phyloP scores from a whole-genome alignment of 345 rosid species.

The Acer campestre region DNA sequence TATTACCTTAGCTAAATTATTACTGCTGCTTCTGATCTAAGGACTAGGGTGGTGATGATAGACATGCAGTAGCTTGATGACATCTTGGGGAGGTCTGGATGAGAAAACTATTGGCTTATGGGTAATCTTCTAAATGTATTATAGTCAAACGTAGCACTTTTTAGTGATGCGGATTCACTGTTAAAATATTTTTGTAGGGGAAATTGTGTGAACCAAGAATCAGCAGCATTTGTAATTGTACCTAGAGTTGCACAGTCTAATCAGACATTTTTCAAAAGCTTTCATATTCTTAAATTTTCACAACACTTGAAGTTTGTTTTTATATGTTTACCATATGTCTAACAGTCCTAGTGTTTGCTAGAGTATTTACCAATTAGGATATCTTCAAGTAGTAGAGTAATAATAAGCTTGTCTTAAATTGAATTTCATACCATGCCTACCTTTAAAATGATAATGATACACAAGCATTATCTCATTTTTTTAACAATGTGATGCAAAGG shows the following conservation, averaged over 20 bases:
- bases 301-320: neutral
- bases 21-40: neutral
- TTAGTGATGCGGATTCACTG: too few species aligned
- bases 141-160: neutral
- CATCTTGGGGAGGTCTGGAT: neutral
- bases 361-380: neutral
- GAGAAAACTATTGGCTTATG: neutral
- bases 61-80: too few species aligned
- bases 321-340: neutral
- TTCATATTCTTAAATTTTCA: neutral
- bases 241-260: neutral
- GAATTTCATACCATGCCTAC: too few species aligned
- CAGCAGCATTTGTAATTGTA: neutral
- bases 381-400: neutral
- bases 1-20: neutral
- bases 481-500: too few species aligned
- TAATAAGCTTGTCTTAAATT: neutral
- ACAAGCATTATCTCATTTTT: too few species aligned
- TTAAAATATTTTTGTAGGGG: too few species aligned
- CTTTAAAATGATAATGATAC: too few species aligned
- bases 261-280: neutral
- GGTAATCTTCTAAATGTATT: neutral
- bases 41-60: neutral
- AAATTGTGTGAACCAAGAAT: neutral
- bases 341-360: neutral